phyloP scores from a whole-genome alignment of 345 rosid species.

The Excoecaria cochinchinensis region DNA sequence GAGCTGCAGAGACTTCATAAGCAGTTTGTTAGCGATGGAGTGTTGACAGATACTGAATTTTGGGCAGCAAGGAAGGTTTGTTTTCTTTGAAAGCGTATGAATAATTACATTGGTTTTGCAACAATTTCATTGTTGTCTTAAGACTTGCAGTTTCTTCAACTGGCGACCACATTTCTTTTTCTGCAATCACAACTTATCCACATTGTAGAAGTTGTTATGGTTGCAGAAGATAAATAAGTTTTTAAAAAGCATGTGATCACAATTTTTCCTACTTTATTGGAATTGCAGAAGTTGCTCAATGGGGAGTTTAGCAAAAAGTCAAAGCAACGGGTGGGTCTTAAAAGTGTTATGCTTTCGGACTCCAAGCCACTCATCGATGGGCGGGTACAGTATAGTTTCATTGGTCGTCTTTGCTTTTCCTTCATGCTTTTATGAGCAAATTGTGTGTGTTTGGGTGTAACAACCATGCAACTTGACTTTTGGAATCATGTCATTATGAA shows the following conservation, averaged over 20 bases:
- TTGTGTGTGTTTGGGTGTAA: not conserved
- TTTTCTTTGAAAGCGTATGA: constrained; percentile 4
- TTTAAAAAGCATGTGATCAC: constrained; percentile 5
- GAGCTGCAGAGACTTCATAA: constrained; percentile 81
- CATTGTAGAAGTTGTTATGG: not conserved
- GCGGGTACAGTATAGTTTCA: constrained; percentile 46
- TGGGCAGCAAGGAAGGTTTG: constrained; percentile 96
- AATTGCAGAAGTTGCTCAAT: constrained; percentile 70
- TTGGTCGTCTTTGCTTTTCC: not conserved
- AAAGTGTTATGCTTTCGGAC: constrained; percentile 83
- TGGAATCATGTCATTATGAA: no score
- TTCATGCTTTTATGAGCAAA: constrained; percentile 2
- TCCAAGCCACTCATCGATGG: constrained; percentile 81
- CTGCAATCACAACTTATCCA: not conserved
- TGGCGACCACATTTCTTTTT: constrained; percentile 1
- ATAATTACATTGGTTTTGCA: constrained; percentile 4
- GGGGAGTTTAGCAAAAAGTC: constrained; percentile 57
- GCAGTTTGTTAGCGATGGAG: constrained; percentile 57
- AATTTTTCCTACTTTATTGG: constrained; percentile 20
- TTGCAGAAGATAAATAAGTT: not conserved
- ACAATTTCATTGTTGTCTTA: constrained; percentile 8
- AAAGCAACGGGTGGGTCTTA: constrained; percentile 78
- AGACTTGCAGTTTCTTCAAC: constrained; percentile 1
- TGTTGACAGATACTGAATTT: constrained; percentile 81
- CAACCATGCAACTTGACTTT: not conserved